Percentiles rank a stretch among this genome's conserved stretches.
These are phyloP conservation scores for Karstenula rhodostoma DNA, from an alignment of 2,329 filamentous ascomycete genomes.

Conservation along the genomic window DNA sequence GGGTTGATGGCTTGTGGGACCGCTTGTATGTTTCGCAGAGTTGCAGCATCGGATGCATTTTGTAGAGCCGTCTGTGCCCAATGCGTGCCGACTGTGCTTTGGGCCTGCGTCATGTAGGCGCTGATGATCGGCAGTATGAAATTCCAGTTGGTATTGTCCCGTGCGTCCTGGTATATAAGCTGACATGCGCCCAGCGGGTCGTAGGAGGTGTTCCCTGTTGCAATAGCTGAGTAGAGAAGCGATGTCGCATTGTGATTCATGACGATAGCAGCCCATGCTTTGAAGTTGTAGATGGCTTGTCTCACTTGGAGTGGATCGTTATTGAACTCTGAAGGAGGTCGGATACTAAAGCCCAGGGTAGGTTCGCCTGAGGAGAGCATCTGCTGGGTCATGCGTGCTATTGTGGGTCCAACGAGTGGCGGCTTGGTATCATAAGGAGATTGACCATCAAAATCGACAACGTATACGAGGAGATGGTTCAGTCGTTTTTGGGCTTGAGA, in stretches of 20 bases:
- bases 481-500: conserved; percentile 55
- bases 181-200: conserved; percentile 67
- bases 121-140: conserved; percentile 64
- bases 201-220: conserved; percentile 65
- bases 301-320: conserved; percentile 65
- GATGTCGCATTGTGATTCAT: conserved; percentile 69
- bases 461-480: conserved; percentile 61
- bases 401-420: conserved; percentile 65
- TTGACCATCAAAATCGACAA: conserved; percentile 70
- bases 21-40: conserved; percentile 54
- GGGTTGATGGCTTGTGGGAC: conserved; percentile 64
- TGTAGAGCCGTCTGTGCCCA: conserved; percentile 55
- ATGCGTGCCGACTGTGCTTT: conserved; percentile 57
- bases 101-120: conserved; percentile 57
- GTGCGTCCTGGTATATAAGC: conserved; percentile 62
- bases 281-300: conserved; percentile 65
- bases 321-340: conserved; percentile 61
- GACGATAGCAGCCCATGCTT: conserved; percentile 68
- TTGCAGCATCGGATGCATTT: conserved; percentile 51
- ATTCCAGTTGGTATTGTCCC: conserved; percentile 64
- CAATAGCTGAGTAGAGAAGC: conserved; percentile 63
- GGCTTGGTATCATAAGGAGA: conserved; percentile 59
- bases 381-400: conserved; percentile 57
- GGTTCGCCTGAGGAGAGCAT: conserved; percentile 50
- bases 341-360: conserved; percentile 60